Conservation (phyloP, 192 early-diverging fungal species). For the Linderina pennispora region DNA sequence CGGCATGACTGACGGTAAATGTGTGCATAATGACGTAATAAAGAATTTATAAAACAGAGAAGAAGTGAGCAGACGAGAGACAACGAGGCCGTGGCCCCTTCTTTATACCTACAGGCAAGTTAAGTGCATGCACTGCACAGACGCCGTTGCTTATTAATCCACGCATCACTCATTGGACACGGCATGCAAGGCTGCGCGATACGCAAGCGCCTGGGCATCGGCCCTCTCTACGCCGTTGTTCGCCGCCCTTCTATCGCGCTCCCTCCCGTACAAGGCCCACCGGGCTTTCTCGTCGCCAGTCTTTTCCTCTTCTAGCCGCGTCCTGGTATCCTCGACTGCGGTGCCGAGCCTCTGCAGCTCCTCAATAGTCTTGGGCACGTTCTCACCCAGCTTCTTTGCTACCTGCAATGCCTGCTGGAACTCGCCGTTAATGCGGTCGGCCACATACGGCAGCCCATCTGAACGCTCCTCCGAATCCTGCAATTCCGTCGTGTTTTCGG, state of each 20-base stretch:
- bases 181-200: slow-evolving; percentile 37
- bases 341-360: slow-evolving; percentile 6
- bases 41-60: neutral
- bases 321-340: slow-evolving; percentile 10
- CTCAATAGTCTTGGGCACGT: slow-evolving; percentile 6
- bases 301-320: neutral
- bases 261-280: too few species aligned
- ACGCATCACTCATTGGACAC: too few species aligned
- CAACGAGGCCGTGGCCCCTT: neutral
- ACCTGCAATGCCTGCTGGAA: slow-evolving; percentile 12
- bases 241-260: too few species aligned
- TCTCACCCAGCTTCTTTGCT: slow-evolving; percentile 5
- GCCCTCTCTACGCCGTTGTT: neutral
- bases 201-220: slow-evolving; percentile 16
- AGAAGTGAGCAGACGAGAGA: neutral
- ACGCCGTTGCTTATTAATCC: too few species aligned
- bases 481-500: slow-evolving; percentile 26
- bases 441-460: slow-evolving; percentile 18
- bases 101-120: neutral
- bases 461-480: neutral
- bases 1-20: slow-evolving; percentile 22
- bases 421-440: slow-evolving; percentile 30
- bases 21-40: neutral
- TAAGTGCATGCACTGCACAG: neutral
- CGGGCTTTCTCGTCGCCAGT: slow-evolving; percentile 1